Base-by-base conservation (phyloP, 2,329 filamentous ascomycete genomes). In the Aspergillus sclerotialis region DNA sequence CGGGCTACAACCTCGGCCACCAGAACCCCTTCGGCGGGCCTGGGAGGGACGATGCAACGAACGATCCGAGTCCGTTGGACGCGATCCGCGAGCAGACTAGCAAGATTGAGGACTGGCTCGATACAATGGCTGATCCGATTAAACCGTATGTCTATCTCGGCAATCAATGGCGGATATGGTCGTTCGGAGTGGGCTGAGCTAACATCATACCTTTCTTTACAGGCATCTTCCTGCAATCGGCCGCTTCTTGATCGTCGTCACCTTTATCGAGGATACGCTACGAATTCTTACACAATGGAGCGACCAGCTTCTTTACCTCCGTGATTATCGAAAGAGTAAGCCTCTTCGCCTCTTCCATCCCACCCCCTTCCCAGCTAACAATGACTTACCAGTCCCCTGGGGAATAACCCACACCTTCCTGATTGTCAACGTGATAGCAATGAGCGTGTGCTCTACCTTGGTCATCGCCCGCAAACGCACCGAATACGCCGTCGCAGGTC, bases 281-380 rank as follows among this genome's bases (percentile, higher is more conserved):
- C 80, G 92, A 60, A 98, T 98, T 65, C 72, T 96, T 52, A 98
- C 92, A 49, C 92, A 98, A 79, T 98, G 92, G 89, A 80, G 62
- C 58, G 92, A 96, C 61, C 92, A 98, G 72, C 76, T 98, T 40
- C 72, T 84, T 41, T 98, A 96, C 63, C 79, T 98, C 35, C 81
- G 84, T 61, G 85, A 94, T 53, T 96, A 93, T 73, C 77, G 90
- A 59, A 76, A 86, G 63, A 95, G 90, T 96, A 83, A 68, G 84
- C 36, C 21, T 28, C 42, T 28, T 7, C 23, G 8, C 25, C 12
- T 32, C 17, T 5, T 18, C 28, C 18, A 29, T n/a, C 3, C n/a
- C 25, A 29, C 17, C 6, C 17, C 28, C 18, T 19, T n/a, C 3
- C n/a, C 25, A 29, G 26, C 13, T 13, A 14, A 33, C 28, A 24